phyloP scores from a whole-genome alignment of 108 stramenopile species.

The Epithemia pelagica region DNA sequence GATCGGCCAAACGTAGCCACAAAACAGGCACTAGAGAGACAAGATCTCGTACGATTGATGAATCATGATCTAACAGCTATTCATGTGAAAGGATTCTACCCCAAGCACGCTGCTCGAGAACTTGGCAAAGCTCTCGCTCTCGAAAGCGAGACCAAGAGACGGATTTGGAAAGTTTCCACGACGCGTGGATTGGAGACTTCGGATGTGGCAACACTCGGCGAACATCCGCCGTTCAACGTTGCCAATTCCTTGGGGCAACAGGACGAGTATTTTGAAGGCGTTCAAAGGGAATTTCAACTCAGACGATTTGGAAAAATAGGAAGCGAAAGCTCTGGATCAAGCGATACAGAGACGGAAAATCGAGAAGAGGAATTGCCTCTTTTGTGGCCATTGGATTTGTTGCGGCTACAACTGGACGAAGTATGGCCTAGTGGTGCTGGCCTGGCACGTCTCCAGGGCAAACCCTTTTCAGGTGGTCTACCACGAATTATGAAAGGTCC shows the following conservation, averaged over 20 bases:
- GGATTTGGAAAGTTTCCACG: conserved; percentile 72
- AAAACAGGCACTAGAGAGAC: too few species aligned
- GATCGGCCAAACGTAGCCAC: too few species aligned
- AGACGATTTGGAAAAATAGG: conserved; percentile 26
- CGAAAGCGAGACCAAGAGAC: conserved; percentile 22
- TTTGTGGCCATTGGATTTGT: conserved; percentile 75
- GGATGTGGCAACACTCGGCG: conserved; percentile 75
- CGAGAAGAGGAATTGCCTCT: conserved; percentile 12
- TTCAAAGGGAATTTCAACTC: conserved; percentile 47
- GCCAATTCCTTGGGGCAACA: conserved; percentile 50
- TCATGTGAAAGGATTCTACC: conserved; percentile 62
- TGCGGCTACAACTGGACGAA: conserved; percentile 74
- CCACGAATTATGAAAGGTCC: conserved; percentile 90
- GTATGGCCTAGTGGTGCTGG: conserved; percentile 69
- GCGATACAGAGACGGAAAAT: too few species aligned
- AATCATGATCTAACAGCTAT: conserved; percentile 58
- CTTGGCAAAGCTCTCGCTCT: conserved; percentile 44
- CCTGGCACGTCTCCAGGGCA: conserved; percentile 41
- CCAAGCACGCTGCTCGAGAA: conserved; percentile 29
- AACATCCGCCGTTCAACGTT: conserved; percentile 75
- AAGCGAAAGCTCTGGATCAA: too few species aligned
- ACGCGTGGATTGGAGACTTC: conserved; percentile 63
- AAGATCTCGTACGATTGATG: conserved; percentile 22
- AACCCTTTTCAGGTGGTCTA: conserved; percentile 63
- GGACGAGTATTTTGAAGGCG: conserved; percentile 62